Evolutionary conservation across 768 basidiomycete genomes (phyloP).

Genomic region (Hydnum rufescens): DNA sequence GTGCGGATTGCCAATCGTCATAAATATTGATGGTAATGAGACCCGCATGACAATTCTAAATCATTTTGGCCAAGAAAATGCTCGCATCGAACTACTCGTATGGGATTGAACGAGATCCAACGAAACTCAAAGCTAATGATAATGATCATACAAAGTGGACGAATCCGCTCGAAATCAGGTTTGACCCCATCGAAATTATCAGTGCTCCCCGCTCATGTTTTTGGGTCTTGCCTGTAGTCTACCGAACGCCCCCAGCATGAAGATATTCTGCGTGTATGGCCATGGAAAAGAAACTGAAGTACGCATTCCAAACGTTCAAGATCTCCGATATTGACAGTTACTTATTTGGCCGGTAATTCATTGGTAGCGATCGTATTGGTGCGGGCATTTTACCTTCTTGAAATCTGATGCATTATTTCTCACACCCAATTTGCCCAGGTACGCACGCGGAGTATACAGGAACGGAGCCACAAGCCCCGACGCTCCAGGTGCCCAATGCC

Average conservation of each 20-base stretch:
- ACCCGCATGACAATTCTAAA: conserved; percentile 3
- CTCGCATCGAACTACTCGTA: conserved; percentile 67
- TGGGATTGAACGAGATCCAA: conserved; percentile 64
- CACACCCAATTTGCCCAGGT: conserved; percentile 31
- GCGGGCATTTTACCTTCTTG: conserved; percentile 10
- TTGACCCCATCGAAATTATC: conserved; percentile 5
- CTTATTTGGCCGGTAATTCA: background rate
- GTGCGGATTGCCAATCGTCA: conserved; percentile 16
- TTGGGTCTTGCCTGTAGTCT: conserved; percentile 28
- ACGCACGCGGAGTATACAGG: conserved; percentile 49
- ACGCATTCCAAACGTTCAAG: conserved; percentile 8
- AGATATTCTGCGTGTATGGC: conserved; percentile 83
- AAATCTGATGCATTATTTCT: too few species aligned
- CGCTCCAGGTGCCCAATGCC: conserved; percentile 24
- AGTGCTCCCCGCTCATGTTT: background rate
- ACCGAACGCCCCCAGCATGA: conserved; percentile 80
- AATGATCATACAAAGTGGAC: conserved; percentile 72
- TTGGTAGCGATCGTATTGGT: conserved; percentile 69
- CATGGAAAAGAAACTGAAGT: conserved; percentile 93
- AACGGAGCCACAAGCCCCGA: conserved; percentile 38
- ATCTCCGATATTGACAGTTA: conserved; percentile 5
- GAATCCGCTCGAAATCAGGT: conserved; percentile 74
- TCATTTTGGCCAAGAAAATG: conserved; percentile 78
- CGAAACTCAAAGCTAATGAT: conserved; percentile 41
- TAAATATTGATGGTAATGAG: background rate